Percentiles rank a stretch among this genome's conserved stretches.
Conservation (phyloP, 495 filamentous ascomycete genomes). For the Podospora conica region DNA sequence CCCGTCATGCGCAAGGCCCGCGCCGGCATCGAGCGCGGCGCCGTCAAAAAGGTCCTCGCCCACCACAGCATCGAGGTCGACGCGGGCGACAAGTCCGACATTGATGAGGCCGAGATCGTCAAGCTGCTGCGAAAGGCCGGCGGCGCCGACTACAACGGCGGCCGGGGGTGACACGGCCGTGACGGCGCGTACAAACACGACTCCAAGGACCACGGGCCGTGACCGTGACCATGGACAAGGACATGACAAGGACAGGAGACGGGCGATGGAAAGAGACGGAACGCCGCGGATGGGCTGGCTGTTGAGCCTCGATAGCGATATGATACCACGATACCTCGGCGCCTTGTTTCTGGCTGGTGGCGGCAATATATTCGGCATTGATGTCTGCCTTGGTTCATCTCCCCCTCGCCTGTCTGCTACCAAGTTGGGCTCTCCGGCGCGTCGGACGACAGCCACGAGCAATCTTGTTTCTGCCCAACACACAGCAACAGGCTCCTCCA, state of each 20-base stretch:
- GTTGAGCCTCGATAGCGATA: slow-evolving; percentile 2
- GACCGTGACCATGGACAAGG: too few species aligned
- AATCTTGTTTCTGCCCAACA: neutral
- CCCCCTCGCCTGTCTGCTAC: neutral
- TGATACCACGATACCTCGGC: neutral
- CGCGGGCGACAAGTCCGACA: slow-evolving; percentile 44
- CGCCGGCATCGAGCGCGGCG: slow-evolving; percentile 51
- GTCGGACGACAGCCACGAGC: neutral
- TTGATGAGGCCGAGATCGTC: slow-evolving; percentile 50
- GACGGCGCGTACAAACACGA: neutral
- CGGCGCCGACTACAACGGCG: slow-evolving; percentile 55
- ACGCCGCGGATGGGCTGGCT: neutral
- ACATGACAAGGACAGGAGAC: neutral
- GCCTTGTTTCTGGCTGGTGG: slow-evolving; percentile 6
- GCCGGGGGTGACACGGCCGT: slow-evolving; percentile 35
- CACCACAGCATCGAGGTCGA: slow-evolving; percentile 50
- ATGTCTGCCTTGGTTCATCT: neutral
- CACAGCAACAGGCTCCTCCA: neutral
- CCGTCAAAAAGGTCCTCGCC: slow-evolving; percentile 48
- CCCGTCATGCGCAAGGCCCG: slow-evolving; percentile 56
- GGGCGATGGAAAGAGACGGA: neutral
- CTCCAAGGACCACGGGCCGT: neutral
- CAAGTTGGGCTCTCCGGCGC: neutral
- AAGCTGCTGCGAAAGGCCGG: slow-evolving; percentile 47
- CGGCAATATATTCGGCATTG: neutral